Conservation (phyloP, 352 stramenopile species). For the Ophiocytium majus region DNA sequence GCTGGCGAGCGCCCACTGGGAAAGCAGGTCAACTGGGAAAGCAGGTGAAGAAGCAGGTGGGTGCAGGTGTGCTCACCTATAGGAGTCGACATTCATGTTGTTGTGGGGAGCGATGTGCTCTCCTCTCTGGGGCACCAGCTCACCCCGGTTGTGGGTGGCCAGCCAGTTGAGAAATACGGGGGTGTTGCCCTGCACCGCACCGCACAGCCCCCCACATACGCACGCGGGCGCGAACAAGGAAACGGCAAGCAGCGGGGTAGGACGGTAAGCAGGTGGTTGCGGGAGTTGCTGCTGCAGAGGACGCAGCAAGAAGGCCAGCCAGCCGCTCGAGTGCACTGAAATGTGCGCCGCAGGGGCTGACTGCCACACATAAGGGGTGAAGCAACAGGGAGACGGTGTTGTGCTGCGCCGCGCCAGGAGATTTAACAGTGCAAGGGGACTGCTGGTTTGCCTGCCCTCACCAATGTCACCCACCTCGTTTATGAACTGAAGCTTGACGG, state of each 20-base stretch:
- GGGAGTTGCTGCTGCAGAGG: not conserved
- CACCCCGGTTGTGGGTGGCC: conserved; percentile 27
- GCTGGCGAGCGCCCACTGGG: not conserved
- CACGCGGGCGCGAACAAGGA: too few relatives aligned
- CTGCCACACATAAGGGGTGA: not conserved
- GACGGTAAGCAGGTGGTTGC: too few relatives aligned
- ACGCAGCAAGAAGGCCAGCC: not conserved
- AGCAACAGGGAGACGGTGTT: not conserved
- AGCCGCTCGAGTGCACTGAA: not conserved
- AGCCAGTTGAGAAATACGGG: conserved; percentile 38
- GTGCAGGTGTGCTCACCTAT: not conserved
- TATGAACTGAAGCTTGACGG: not conserved
- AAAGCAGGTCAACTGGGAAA: not conserved
- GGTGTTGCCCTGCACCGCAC: not conserved
- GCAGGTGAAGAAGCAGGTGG: not conserved
- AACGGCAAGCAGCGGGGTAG: too few relatives aligned
- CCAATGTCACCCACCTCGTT: not conserved
- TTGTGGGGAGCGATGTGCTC: conserved; percentile 24
- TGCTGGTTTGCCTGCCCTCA: not conserved
- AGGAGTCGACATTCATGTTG: conserved; percentile 40
- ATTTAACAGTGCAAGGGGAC: not conserved
- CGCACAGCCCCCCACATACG: not conserved
- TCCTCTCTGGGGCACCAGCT: conserved; percentile 40
- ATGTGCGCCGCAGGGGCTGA: not conserved
- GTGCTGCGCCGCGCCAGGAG: not conserved